These are phyloP conservation scores for Gloeostereum incarnatum DNA, from an alignment of 768 basidiomycete species.

Conservation along the genomic window DNA sequence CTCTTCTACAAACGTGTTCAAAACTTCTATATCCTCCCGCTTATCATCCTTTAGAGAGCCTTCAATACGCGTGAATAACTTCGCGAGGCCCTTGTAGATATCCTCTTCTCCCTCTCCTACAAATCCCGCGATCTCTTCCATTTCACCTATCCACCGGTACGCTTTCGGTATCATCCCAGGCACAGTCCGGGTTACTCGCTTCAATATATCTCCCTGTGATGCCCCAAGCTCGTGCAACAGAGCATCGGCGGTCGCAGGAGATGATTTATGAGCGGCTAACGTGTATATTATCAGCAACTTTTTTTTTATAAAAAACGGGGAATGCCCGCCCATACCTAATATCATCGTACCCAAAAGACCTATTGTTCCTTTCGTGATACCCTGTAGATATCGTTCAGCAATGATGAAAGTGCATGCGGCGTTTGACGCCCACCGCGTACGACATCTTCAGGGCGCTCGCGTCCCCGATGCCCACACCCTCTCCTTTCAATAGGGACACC, in stretches of 20 bases:
- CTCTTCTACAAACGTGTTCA: constrained; percentile 35
- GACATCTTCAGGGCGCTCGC: constrained; percentile 61
- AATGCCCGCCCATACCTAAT: constrained; percentile 26
- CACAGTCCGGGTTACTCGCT: constrained; percentile 25
- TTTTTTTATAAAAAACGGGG: background rate
- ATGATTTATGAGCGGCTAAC: constrained; percentile 44
- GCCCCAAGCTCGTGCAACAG: constrained; percentile 36
- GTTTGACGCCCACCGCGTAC: constrained; percentile 41
- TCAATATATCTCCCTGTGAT: constrained; percentile 36
- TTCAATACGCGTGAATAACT: constrained; percentile 34
- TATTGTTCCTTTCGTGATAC: constrained; percentile 45
- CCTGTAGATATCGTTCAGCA: constrained; percentile 21
- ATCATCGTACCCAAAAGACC: constrained; percentile 37
- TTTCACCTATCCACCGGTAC: constrained; percentile 55
- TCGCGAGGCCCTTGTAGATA: constrained; percentile 38
- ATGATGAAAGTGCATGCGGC: background rate
- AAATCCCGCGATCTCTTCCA: constrained; percentile 53
- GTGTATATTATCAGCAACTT: background rate
- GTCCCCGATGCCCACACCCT: constrained; percentile 40
- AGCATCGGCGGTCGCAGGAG: constrained; percentile 52
- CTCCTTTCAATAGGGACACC: constrained; percentile 33
- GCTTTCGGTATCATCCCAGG: constrained; percentile 52
- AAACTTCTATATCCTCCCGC: constrained; percentile 26
- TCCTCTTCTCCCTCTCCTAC: constrained; percentile 34
- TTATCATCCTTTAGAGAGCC: constrained; percentile 23